Conservation (phyloP, 2,329 filamentous ascomycete species). For the Leptographium wingfieldii region DNA sequence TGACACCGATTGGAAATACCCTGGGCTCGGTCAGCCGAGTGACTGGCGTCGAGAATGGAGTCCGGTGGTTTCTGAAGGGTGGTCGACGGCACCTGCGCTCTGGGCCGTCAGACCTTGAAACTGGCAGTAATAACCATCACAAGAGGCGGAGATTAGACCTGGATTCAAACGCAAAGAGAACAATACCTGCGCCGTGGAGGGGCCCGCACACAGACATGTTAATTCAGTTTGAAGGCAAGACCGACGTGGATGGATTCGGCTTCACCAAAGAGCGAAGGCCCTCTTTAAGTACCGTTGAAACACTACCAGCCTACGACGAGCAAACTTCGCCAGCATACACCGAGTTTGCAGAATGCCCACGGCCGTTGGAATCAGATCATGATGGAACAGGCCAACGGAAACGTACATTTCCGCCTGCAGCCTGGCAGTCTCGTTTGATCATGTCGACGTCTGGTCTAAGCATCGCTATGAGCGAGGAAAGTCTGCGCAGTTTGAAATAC, state of each 20-base stretch:
- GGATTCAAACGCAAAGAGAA: not conserved
- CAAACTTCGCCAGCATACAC: slow-evolving; percentile 63
- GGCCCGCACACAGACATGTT: not conserved
- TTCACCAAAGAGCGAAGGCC: slow-evolving; percentile 35
- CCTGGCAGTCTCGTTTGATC: slow-evolving; percentile 74
- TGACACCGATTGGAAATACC: slow-evolving; percentile 76
- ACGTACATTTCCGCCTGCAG: slow-evolving; percentile 2
- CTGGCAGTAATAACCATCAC: slow-evolving; percentile 31
- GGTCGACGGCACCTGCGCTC: slow-evolving; percentile 37
- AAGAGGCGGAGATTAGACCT: slow-evolving; percentile 34
- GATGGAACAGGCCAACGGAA: not conserved
- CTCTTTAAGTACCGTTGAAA: slow-evolving; percentile 59
- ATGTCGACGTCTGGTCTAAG: slow-evolving; percentile 85
- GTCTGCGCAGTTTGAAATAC: slow-evolving; percentile 69
- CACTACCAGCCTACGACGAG: slow-evolving; percentile 74
- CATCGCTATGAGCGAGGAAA: slow-evolving; percentile 83
- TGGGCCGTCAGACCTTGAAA: slow-evolving; percentile 27
- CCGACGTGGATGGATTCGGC: slow-evolving; percentile 11
- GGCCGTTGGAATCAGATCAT: not conserved
- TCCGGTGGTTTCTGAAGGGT: slow-evolving; percentile 69
- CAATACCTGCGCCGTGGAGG: not conserved
- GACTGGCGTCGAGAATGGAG: slow-evolving; percentile 77
- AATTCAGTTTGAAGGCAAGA: not conserved
- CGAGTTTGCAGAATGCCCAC: slow-evolving; percentile 29
- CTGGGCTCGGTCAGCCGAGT: slow-evolving; percentile 72